phyloP scores from a whole-genome alignment of 371 early-diverging fungal species.

The Mucor velutinosus region DNA sequence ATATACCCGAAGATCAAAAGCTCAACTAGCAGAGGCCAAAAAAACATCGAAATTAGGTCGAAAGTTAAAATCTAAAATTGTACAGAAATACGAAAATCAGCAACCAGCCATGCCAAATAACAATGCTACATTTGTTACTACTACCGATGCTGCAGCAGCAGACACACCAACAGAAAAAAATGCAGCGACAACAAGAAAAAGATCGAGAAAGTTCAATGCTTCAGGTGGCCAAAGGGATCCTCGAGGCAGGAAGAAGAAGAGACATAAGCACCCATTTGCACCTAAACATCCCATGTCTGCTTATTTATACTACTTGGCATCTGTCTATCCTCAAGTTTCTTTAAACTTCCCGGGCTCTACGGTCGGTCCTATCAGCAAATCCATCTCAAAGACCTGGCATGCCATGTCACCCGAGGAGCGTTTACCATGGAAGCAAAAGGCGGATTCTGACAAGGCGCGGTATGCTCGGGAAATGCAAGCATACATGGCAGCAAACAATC shows the following conservation, averaged over 20 bases:
- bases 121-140: background rate
- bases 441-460: slow-evolving; percentile 73
- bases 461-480: slow-evolving; percentile 74
- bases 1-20: slow-evolving; percentile 68
- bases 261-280: slow-evolving; percentile 68
- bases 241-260: slow-evolving; percentile 67
- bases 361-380: slow-evolving; percentile 73
- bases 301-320: slow-evolving; percentile 70
- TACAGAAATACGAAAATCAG: background rate
- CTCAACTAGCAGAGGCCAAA: slow-evolving; percentile 51
- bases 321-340: slow-evolving; percentile 32
- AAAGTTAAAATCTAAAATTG: slow-evolving; percentile 18
- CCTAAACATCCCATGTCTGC: slow-evolving; percentile 85
- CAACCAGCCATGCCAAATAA: background rate
- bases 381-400: slow-evolving; percentile 70
- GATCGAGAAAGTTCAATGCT: slow-evolving; percentile 10
- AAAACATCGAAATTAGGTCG: slow-evolving; percentile 23
- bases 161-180: background rate
- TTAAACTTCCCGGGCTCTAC: slow-evolving; percentile 56
- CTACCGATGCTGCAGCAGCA: background rate
- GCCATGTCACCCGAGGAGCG: slow-evolving; percentile 59
- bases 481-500: slow-evolving; percentile 46
- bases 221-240: slow-evolving; percentile 46
- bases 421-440: slow-evolving; percentile 68
- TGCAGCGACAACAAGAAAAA: slow-evolving; percentile 2